Evolutionary conservation across 371 early-diverging fungal genomes (phyloP), one percentile per base, ranked within the genome.

Genomic region (Sanchytrium tribonematis): DNA sequence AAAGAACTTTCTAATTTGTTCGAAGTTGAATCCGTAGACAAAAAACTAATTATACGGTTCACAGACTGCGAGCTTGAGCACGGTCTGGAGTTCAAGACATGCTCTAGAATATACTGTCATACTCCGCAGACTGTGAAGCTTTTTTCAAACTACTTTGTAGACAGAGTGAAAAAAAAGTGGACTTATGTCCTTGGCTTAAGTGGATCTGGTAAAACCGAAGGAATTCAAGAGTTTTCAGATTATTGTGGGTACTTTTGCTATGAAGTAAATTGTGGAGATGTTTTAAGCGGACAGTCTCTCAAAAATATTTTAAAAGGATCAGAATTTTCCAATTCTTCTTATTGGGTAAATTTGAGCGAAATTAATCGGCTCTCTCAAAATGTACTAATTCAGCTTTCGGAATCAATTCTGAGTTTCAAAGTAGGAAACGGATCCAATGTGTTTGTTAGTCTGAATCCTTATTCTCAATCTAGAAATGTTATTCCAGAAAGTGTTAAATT

Each of bases 381-480:
- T 5, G 48, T 48, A 48, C 48, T 48, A 48, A 5, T 48, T 5
- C 48, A 48, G 22, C 22, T 48, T 5, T 48, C 48, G 5, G 48
- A 48, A 22, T 48, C 48, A 48, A 48, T 48, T 48, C 48, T 48
- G 48, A n/a, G n/a, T n/a, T n/a, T n/a, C n/a, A n/a, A n/a, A n/a
- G 48, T 48, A 5, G 5, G 5, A 48, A 48, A 48, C 22, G 48
- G 48, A 48, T 48, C 48, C 5, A 48, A 48, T 48, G 48, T 48
- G 48, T 48, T 48, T 48, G 48, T 48, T 12, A 48, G 48, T 48
- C 22, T 48, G 22, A 48, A 48, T 48, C 48, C 48, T 48, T 48
- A 48, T 48, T 48, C 48, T 22, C 48, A 48, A 48, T 48, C 48
- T 48, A 48, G 48, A 48, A 48, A 48, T 22, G 22, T 48, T 48